Evolutionary conservation across 2,329 filamentous ascomycete species (phyloP).

Genomic region (Pyrenophora seminiperda): DNA sequence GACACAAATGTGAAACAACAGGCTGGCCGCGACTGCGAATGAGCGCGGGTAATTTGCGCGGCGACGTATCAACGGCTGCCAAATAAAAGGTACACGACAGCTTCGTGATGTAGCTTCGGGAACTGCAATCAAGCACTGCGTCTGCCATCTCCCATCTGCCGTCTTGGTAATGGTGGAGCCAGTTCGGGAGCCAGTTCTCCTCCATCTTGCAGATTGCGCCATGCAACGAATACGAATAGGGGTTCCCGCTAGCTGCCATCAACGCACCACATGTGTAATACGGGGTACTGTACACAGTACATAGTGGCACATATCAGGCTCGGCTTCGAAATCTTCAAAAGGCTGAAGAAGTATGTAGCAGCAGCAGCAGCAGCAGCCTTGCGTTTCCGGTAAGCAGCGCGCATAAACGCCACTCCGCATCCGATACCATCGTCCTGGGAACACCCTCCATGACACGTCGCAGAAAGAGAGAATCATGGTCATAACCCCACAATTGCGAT

Average conservation of each 20-base stretch:
- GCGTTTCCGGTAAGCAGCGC: slow-evolving; percentile 5
- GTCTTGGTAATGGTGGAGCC: too few species aligned
- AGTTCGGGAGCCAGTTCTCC: not conserved
- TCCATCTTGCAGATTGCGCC: slow-evolving; percentile 1
- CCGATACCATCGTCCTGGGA: slow-evolving; percentile 10
- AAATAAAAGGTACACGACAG: not conserved
- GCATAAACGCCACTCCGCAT: slow-evolving; percentile 23
- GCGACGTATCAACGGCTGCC: not conserved
- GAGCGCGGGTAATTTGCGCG: slow-evolving; percentile 4
- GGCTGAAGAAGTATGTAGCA: slow-evolving; percentile 11
- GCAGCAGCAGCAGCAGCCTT: slow-evolving; percentile 13
- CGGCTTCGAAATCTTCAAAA: slow-evolving; percentile 2
- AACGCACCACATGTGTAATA: slow-evolving; percentile 14
- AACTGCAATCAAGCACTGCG: too few species aligned
- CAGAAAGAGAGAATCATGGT: not conserved
- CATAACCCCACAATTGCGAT: too few species aligned
- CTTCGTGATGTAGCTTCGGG: not conserved
- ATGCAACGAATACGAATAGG: slow-evolving; percentile 12
- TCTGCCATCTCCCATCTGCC: too few species aligned
- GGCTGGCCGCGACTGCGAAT: slow-evolving; percentile 4
- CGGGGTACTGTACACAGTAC: too few species aligned
- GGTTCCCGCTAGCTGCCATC: slow-evolving; percentile 18
- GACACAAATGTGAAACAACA: slow-evolving; percentile 12
- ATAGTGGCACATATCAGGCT: slow-evolving; percentile 14
- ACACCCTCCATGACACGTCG: slow-evolving; percentile 18